Base-by-base conservation (phyloP, 768 basidiomycete species). In the Phanerodontia chrysosporium region DNA sequence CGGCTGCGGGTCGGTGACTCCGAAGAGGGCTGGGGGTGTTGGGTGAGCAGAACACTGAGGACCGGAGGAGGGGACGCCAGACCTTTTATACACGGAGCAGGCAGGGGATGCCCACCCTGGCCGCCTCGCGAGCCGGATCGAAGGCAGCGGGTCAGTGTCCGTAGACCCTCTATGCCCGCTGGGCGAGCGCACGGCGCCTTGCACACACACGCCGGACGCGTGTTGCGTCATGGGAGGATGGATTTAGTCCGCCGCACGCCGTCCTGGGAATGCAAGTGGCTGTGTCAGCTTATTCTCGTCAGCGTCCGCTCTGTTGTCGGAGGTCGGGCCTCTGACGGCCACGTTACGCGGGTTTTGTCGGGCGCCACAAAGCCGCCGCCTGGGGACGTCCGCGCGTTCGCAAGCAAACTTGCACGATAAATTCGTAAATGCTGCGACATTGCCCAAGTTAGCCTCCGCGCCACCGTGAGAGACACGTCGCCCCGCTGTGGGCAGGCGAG, bases 11-110 rank as follows among this genome's bases (percentile, higher is more conserved):
- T n/a, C 25, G 42, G 45, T 6, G 25, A 36, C 45, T 48, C 35
- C 46, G 45, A 49, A 25, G 45, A 57, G 45, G 46, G 45, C 29
- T 35, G 27, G 45, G 28, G 30, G n/a, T 8, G 42, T 42, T 56
- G 45, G 56, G 45, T 56, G 55, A 56, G 55, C 45, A 45, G 45
- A 46, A 56, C 55, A 56, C 55, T 56, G 55, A 30, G 29, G 42
- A 32, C 28, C 35, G 55, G 27, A 28, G 25, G 16, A n/a, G 44
- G 28, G 8, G 10, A 16, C 24, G 44, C 27, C 55, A 32, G 27
- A 56, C 27, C 35, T 53, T 42, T 53, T 53, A 53, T 53, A 53
- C 35, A 39, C 52, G 52, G 52, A 39, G 35, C 36, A 53, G 22
- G 35, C 52, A 53, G 52, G n/a, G 36, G 24, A 35, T 5, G n/a